phyloP scores from a whole-genome alignment of 2,329 filamentous ascomycete genomes.

The Alternaria alternata region DNA sequence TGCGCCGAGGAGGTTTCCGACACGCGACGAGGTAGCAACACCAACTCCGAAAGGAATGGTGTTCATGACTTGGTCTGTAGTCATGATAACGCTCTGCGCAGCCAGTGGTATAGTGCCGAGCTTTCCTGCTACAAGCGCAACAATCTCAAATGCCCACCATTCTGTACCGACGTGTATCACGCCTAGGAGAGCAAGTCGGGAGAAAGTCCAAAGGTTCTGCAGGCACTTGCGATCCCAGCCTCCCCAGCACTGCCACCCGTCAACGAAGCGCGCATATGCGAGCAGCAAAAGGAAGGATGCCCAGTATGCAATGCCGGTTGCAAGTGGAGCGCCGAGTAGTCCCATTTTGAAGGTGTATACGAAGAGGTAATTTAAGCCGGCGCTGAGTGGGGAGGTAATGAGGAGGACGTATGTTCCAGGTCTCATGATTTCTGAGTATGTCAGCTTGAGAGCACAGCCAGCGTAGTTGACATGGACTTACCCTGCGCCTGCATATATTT shows the following conservation, averaged over 20 bases:
- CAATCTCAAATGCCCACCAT: slow-evolving; percentile 95
- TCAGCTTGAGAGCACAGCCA: slow-evolving; percentile 12
- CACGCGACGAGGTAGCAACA: slow-evolving; percentile 77
- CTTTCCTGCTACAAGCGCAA: slow-evolving; percentile 80
- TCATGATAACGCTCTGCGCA: slow-evolving; percentile 90
- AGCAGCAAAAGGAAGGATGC: slow-evolving; percentile 79
- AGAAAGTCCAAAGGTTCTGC: slow-evolving; percentile 74
- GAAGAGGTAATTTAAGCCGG: slow-evolving; percentile 70
- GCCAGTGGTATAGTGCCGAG: slow-evolving; percentile 81
- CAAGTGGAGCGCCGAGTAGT: slow-evolving; percentile 79
- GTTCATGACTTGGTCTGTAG: slow-evolving; percentile 82
- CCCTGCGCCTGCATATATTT: slow-evolving; percentile 67
- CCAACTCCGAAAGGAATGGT: slow-evolving; percentile 89
- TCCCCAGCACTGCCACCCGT: slow-evolving; percentile 80
- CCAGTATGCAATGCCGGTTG: slow-evolving; percentile 88
- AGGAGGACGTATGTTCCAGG: slow-evolving; percentile 70
- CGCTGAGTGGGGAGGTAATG: slow-evolving; percentile 68
- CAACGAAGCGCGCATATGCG: slow-evolving; percentile 74
- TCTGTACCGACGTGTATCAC: slow-evolving; percentile 87
- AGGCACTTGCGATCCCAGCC: slow-evolving; percentile 72
- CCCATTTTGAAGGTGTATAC: slow-evolving; percentile 75
- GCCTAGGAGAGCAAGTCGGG: slow-evolving; percentile 76
- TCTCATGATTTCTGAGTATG: slow-evolving; percentile 64
- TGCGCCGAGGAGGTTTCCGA: slow-evolving; percentile 82
- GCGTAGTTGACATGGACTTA: slow-evolving; percentile 31